Percentiles rank a stretch among this genome's conserved stretches.
phyloP scores from a whole-genome alignment of 2,329 filamentous ascomycete species.

The Trichoderma asperellum region DNA sequence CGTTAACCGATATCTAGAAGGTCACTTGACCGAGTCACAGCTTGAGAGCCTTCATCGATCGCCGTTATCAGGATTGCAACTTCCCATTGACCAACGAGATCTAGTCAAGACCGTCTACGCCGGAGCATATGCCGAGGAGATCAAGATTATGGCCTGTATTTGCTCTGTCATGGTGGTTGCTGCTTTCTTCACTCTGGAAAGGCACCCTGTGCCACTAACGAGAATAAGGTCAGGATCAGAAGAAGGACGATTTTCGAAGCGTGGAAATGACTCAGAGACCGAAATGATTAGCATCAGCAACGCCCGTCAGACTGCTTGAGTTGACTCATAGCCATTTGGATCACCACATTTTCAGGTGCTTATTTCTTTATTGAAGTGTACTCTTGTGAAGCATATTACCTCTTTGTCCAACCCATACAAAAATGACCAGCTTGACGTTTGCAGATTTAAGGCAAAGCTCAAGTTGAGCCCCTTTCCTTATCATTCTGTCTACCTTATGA shows the following conservation, averaged over 20 bases:
- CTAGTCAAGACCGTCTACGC: conserved; percentile 50
- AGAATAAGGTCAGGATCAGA: conserved; percentile 39
- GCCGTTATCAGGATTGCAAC: conserved; percentile 45
- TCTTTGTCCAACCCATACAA: background rate
- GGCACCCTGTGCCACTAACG: conserved; percentile 44
- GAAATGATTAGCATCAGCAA: conserved; percentile 42
- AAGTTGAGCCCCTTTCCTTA: background rate
- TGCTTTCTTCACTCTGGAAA: conserved; percentile 51
- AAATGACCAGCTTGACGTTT: background rate
- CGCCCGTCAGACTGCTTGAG: conserved; percentile 32
- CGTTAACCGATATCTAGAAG: conserved; percentile 45
- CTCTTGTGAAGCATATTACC: background rate
- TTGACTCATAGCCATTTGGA: background rate
- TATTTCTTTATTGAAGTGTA: background rate
- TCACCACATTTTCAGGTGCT: background rate
- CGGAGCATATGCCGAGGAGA: conserved; percentile 51
- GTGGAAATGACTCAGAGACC: conserved; percentile 45
- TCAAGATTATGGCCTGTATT: conserved; percentile 51
- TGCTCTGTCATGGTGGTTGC: conserved; percentile 49
- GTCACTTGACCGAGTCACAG: conserved; percentile 43
- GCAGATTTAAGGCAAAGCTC: background rate
- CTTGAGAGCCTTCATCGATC: conserved; percentile 51
- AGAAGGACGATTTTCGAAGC: conserved; percentile 38
- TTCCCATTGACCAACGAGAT: conserved; percentile 41
- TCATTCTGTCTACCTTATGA: background rate